phyloP scores from a whole-genome alignment of 768 basidiomycete species.

The Asterophora lycoperdoides region DNA sequence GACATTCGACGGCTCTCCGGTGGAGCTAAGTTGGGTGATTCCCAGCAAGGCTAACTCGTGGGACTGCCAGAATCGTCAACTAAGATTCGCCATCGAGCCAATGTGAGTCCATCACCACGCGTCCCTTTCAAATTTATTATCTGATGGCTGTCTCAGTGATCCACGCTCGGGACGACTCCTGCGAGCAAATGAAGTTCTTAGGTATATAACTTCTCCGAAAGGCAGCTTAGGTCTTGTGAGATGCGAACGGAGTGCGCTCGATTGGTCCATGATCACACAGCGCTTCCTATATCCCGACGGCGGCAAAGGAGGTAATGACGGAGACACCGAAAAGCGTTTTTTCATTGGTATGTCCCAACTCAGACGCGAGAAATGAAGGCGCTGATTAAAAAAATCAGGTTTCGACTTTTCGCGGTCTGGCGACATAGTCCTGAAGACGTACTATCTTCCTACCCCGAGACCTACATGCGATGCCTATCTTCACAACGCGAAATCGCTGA shows the following conservation, averaged over 20 bases:
- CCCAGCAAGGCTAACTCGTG: conserved; percentile 18
- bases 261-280: conserved; percentile 27
- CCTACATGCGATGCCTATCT: background rate
- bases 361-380: background rate
- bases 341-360: conserved; percentile 25
- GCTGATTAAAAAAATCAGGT: conserved; percentile 14
- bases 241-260: conserved; percentile 19
- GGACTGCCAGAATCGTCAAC: conserved; percentile 19
- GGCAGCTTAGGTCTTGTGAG: conserved; percentile 27
- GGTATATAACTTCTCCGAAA: conserved; percentile 23
- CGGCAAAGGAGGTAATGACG: conserved; percentile 10
- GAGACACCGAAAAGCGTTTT: conserved; percentile 22
- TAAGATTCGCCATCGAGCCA: conserved; percentile 32
- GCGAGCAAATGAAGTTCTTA: conserved; percentile 23
- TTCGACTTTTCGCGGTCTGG: conserved; percentile 28
- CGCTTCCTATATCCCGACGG: conserved; percentile 23
- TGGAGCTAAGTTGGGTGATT: conserved; percentile 31
- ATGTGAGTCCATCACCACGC: conserved; percentile 17
- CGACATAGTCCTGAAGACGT: conserved; percentile 26
- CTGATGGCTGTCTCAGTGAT: conserved; percentile 16
- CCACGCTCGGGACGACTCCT: conserved; percentile 23
- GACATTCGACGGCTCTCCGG: conserved; percentile 30
- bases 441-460: conserved; percentile 24
- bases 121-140: background rate
- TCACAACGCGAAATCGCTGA: conserved; percentile 7